Evolutionary conservation across 2,329 filamentous ascomycete genomes (phyloP).

Genomic region (Coleophoma crateriformis): DNA sequence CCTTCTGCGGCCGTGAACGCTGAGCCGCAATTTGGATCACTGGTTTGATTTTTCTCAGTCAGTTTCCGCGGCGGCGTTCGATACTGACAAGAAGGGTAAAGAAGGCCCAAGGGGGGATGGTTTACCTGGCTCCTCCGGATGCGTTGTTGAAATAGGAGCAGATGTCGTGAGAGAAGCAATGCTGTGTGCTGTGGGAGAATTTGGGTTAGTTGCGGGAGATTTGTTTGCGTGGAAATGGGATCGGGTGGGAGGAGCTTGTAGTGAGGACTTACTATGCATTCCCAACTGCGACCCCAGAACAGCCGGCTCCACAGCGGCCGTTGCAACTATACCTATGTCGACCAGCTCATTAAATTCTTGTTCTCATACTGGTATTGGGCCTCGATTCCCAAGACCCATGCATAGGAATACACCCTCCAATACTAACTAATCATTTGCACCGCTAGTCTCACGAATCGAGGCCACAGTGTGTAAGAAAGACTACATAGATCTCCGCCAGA

Average conservation of each 20-base stretch:
- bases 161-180: constrained; percentile 45
- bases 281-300: constrained; percentile 35
- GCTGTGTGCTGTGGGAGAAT: constrained; percentile 30
- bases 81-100: not conserved
- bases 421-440: no score
- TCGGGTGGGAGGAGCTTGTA: not conserved
- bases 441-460: no score
- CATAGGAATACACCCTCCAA: no score
- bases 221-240: not conserved
- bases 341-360: not conserved
- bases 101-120: not conserved
- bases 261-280: constrained; percentile 31
- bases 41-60: constrained; percentile 14
- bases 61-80: not conserved
- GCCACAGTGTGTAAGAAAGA: no score
- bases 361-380: not conserved
- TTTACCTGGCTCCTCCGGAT: constrained; percentile 38
- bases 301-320: constrained; percentile 41
- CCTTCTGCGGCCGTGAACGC: constrained; percentile 38
- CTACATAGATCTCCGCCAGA: no score
- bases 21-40: constrained; percentile 41
- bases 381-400: no score
- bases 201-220: not conserved
- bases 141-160: constrained; percentile 45
- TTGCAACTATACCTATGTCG: constrained; percentile 40